A percentile compares a stretch with the other conserved stretches of the same genome.
Evolutionary conservation across 345 rosid genomes (phyloP).

Genomic region (Gossypium ekmanianum): DNA sequence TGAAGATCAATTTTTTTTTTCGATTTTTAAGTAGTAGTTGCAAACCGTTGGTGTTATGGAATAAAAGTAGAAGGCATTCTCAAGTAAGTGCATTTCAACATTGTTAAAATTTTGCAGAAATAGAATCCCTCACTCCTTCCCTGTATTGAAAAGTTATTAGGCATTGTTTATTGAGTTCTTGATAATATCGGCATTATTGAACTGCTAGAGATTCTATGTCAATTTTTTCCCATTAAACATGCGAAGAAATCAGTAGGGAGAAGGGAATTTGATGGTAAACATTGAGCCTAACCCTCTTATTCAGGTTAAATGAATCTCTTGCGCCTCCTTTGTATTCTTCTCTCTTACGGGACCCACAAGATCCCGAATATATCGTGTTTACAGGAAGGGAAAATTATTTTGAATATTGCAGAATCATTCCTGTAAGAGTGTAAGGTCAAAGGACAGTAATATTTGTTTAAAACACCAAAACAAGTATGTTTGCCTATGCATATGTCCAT

Average conservation of each 20-base stretch:
- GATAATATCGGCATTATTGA: not conserved
- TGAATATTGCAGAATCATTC: not conserved
- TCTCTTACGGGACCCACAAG: not conserved
- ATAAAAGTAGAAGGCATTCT: not conserved
- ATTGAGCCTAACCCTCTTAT: not conserved
- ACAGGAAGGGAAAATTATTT: not conserved
- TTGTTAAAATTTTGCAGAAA: not conserved
- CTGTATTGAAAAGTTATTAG: not conserved
- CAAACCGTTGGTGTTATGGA: not conserved
- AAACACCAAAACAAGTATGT: too few species aligned
- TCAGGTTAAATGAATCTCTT: not conserved
- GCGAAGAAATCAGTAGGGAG: too few species aligned
- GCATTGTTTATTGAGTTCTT: not conserved
- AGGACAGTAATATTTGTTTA: not conserved
- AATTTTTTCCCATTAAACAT: not conserved
- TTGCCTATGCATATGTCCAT: too few species aligned
- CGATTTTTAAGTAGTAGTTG: not conserved
- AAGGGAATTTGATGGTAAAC: not conserved
- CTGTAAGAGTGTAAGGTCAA: not conserved
- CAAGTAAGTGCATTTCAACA: not conserved
- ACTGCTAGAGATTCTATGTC: not conserved
- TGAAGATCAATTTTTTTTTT: constrained; percentile 6
- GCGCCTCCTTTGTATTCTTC: not conserved
- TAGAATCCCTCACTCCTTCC: not conserved
- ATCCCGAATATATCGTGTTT: not conserved